Evolutionary conservation across 495 filamentous ascomycete species (phyloP).

Genomic region (Tricharina praecox): DNA sequence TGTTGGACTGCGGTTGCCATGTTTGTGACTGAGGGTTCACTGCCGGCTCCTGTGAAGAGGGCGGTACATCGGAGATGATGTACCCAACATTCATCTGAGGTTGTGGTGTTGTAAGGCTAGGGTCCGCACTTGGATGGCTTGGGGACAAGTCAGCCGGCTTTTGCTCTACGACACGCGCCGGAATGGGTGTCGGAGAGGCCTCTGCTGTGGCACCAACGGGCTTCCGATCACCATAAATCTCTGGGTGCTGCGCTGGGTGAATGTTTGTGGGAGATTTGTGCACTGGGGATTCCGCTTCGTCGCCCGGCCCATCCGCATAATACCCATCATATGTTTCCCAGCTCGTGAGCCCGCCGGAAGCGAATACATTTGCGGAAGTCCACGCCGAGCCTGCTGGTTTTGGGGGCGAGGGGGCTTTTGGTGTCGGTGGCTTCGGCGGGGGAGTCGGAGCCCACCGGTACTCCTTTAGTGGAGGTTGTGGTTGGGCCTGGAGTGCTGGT

Average conservation of each 20-base stretch:
- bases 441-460: not conserved
- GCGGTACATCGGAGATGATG: not conserved
- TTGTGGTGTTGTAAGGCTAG: not conserved
- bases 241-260: too few relatives aligned
- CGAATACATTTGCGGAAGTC: not conserved
- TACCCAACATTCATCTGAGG: slow-evolving; percentile 1
- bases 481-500: not conserved
- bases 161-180: too few relatives aligned
- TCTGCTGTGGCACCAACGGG: too few relatives aligned
- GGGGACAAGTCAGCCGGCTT: too few relatives aligned
- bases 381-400: not conserved
- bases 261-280: too few relatives aligned
- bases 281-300: too few relatives aligned
- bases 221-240: too few relatives aligned
- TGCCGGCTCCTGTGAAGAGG: too few relatives aligned
- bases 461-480: not conserved
- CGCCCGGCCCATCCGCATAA: not conserved
- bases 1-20: too few relatives aligned
- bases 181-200: too few relatives aligned
- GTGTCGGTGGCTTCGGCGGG: not conserved
- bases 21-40: too few relatives aligned
- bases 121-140: too few relatives aligned
- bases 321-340: not conserved
- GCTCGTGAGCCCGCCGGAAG: not conserved
- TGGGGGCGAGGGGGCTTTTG: not conserved